A percentile compares a stretch with the other conserved stretches of the same genome.
Evolutionary conservation across 768 basidiomycete species (phyloP).

Genomic region (Boletellus emodensis): DNA sequence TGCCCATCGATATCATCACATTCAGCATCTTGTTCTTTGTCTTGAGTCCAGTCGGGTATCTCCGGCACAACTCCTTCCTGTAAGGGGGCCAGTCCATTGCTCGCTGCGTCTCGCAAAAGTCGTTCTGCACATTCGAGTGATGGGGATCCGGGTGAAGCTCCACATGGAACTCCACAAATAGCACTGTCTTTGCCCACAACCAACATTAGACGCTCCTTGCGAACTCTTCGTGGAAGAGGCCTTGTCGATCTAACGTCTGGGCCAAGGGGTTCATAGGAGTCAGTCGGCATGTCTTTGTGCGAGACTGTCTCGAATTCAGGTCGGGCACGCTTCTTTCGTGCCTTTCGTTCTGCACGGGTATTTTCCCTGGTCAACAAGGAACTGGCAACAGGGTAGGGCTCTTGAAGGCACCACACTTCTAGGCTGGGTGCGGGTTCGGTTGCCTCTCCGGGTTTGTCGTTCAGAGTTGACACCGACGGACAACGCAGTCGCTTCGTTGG

Average conservation of each 20-base stretch:
- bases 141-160: background rate
- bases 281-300: background rate
- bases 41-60: constrained; percentile 24
- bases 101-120: constrained; percentile 15
- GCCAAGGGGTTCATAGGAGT: constrained; percentile 12
- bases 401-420: background rate
- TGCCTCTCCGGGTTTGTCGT: background rate
- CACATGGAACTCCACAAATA: background rate
- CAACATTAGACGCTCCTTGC: background rate
- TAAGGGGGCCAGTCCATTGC: constrained; percentile 9
- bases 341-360: background rate
- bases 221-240: constrained; percentile 21
- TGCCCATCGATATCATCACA: constrained; percentile 1
- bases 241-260: constrained; percentile 16
- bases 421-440: background rate
- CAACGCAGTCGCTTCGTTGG: constrained; percentile 13
- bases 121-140: constrained; percentile 18
- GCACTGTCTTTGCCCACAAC: background rate
- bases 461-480: background rate
- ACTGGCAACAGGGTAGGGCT: background rate
- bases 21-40: constrained; percentile 18
- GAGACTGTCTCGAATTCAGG: constrained; percentile 14
- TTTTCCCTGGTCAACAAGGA: background rate
- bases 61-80: constrained; percentile 6
- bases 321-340: constrained; percentile 18